phyloP scores from a whole-genome alignment of 768 basidiomycete species.

The Termitomyces titanicus region DNA sequence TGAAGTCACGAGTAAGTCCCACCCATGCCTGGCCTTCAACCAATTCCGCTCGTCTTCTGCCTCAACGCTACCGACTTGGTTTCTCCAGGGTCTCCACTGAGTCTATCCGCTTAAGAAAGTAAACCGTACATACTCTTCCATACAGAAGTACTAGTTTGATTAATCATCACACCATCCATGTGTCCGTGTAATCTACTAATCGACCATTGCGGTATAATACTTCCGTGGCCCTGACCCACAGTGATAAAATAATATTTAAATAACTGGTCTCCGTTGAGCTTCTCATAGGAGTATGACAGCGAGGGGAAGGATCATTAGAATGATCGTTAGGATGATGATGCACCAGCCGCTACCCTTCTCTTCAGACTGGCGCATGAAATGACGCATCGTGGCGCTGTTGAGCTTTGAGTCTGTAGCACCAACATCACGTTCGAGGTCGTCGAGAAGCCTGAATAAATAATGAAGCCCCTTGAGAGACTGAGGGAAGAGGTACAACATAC shows the following conservation, averaged over 20 bases:
- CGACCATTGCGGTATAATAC: neutral
- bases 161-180: neutral
- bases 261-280: neutral
- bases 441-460: slow-evolving; percentile 58
- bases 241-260: neutral
- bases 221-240: slow-evolving; percentile 4
- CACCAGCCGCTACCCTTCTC: slow-evolving; percentile 91
- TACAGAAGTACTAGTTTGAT: neutral
- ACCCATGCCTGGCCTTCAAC: too few species aligned
- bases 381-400: slow-evolving; percentile 64
- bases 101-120: too few species aligned
- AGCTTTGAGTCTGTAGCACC: slow-evolving; percentile 68
- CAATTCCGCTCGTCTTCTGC: too few species aligned
- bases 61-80: too few species aligned
- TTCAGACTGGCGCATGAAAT: slow-evolving; percentile 85
- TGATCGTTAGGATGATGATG: slow-evolving; percentile 77
- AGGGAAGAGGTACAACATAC: slow-evolving; percentile 36
- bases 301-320: slow-evolving; percentile 73
- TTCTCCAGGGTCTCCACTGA: too few species aligned
- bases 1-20: too few species aligned
- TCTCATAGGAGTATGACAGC: slow-evolving; percentile 73
- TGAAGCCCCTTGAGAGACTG: neutral
- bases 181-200: neutral
- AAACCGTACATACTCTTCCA: too few species aligned
- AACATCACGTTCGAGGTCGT: slow-evolving; percentile 72